Percentiles rank a stretch among this genome's conserved stretches.
phyloP scores from a whole-genome alignment of 495 filamentous ascomycete genomes.

The Penicillium angulare region DNA sequence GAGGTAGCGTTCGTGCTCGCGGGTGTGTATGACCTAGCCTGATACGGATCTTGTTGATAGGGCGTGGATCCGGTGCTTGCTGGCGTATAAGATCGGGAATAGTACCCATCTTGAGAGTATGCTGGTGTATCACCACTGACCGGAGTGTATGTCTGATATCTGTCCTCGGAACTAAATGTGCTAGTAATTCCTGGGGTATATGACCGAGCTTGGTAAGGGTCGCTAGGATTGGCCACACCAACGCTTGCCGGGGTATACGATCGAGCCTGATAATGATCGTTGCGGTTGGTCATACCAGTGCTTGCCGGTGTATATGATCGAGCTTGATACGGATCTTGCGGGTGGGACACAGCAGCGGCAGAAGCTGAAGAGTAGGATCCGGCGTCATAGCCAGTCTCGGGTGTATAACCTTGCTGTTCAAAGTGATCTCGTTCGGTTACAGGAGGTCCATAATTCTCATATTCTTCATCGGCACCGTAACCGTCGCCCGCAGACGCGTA shows the following conservation, averaged over 20 bases:
- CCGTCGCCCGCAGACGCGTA: not conserved
- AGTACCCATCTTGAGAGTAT: not conserved
- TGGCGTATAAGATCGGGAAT: not conserved
- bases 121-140: not conserved
- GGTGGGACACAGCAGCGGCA: not conserved
- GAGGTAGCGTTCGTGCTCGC: constrained; percentile 12
- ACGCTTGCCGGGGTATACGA: constrained; percentile 9
- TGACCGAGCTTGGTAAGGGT: constrained; percentile 13
- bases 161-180: not conserved
- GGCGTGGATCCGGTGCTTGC: not conserved
- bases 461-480: not conserved
- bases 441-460: constrained; percentile 1
- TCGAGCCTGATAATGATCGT: constrained; percentile 14
- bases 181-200: constrained; percentile 6
- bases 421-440: not conserved
- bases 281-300: not conserved
- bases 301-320: constrained; percentile 6
- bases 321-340: constrained; percentile 9
- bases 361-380: constrained; percentile 3
- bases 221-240: not conserved
- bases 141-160: not conserved
- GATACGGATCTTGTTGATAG: not conserved
- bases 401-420: constrained; percentile 8
- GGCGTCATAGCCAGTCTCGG: constrained; percentile 9
- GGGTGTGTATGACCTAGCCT: constrained; percentile 12